Base-by-base conservation (phyloP, 208 protist species). In the Leishmania mexicana region DNA sequence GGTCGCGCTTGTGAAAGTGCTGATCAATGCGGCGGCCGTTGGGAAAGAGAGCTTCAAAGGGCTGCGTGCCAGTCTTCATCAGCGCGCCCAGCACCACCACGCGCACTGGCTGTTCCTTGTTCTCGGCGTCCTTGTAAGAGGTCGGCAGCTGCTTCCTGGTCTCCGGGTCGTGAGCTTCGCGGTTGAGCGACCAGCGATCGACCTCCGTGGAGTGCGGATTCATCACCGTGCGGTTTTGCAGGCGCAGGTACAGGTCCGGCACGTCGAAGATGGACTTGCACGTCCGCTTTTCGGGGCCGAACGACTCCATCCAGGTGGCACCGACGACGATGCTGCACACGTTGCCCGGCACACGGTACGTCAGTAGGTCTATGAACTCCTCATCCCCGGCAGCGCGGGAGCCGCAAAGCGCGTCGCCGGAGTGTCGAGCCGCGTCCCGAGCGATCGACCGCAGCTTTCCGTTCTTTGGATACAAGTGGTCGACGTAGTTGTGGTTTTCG, bases 291-390 rank as follows among this genome's bases (percentile, higher is more conserved):
- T 42, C 51, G 17, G 82, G 62, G 11, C 87, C 90, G 76, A 91
- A 94, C 65, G 83, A 88, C 77, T 92, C 86, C 85, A 92, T 88
- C 80, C 90, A 93, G 73, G 67, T 87, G 35, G 88, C 88, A 57
- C 89, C 89, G 54, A 97, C 82, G 28, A 94, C 70, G 57, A 97
- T 89, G 53, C 87, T 93, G 57, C 80, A 78, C 24, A 93, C 91
- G 51, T 94, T 87, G 8, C 40, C 58, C 67, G 88, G 90, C n/a
- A 96, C 81, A 47, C 82, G 85, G 64, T 93, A 90, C 31, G 89
- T 87, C 45, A 92, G 60, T 28, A 95, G 76, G 81, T 96, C 91
- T 42, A 96, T 94, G 83, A 89, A 93, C 83, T 96, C 93, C 76
- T 89, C 88, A 74, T 97, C 92, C 11, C 94, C 94, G 3, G 76